Evolutionary conservation across 2,329 filamentous ascomycete genomes (phyloP).

Genomic region (Pseudodiploospora longispora): DNA sequence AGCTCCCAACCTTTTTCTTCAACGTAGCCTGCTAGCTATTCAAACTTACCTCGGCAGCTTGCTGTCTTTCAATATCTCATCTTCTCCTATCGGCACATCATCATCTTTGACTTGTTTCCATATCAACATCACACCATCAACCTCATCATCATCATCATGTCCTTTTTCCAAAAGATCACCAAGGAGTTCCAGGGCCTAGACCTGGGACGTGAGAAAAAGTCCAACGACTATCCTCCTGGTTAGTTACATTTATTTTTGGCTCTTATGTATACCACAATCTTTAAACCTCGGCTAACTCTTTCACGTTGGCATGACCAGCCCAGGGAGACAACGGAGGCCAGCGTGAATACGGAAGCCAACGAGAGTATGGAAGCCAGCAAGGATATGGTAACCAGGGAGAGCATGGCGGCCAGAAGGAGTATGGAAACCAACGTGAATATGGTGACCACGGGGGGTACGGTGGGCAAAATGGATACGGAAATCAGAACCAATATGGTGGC

Average conservation of each 20-base stretch:
- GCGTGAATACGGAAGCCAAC: neutral
- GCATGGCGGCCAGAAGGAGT: neutral
- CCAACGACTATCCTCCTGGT: conserved; percentile 4
- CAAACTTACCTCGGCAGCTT: too few relatives aligned
- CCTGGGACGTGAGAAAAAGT: conserved; percentile 25
- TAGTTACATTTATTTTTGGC: neutral
- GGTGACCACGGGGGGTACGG: neutral
- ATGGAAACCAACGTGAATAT: neutral
- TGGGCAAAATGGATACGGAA: neutral
- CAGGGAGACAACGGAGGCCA: neutral
- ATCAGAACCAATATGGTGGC: neutral
- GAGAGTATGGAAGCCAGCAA: neutral
- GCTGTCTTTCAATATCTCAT: too few relatives aligned
- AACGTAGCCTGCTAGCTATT: too few relatives aligned
- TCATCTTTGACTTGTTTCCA: neutral
- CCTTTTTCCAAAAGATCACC: conserved; percentile 36
- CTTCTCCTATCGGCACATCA: conserved; percentile 7
- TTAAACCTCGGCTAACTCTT: too few relatives aligned
- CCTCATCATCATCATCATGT: conserved; percentile 24
- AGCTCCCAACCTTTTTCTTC: too few relatives aligned
- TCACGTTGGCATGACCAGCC: neutral
- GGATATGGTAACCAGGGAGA: neutral
- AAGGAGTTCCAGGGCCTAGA: conserved; percentile 39
- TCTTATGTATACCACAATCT: neutral
- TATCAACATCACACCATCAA: conserved; percentile 12